A percentile compares a stretch with the other conserved stretches of the same genome.
Conservation (phyloP, 2,329 filamentous ascomycete genomes). For the Neonectria magnoliae region DNA sequence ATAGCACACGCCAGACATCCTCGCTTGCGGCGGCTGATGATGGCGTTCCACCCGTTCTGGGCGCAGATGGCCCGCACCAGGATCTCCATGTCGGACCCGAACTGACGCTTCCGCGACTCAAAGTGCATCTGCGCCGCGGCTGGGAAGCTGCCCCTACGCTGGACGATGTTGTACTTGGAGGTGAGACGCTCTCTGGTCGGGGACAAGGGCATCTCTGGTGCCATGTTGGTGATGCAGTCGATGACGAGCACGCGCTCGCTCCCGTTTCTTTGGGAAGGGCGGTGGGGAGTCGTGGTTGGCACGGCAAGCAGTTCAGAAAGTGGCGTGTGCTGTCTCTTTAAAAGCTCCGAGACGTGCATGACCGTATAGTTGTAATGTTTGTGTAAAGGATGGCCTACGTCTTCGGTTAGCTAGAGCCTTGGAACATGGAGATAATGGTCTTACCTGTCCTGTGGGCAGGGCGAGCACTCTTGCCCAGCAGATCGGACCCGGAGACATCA, state of each 20-base stretch:
- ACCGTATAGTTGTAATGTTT: conserved; percentile 70
- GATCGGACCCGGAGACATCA: conserved; percentile 59
- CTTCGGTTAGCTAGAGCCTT: conserved; percentile 24
- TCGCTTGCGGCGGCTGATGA: conserved; percentile 73
- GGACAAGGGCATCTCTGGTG: conserved; percentile 56
- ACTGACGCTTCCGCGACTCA: conserved; percentile 66
- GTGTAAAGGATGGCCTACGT: conserved; percentile 68
- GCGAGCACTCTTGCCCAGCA: conserved; percentile 56
- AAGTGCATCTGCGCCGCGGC: conserved; percentile 64
- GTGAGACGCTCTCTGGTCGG: conserved; percentile 54
- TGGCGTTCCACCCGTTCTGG: conserved; percentile 77
- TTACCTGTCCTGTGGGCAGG: conserved; percentile 60
- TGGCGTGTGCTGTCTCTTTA: conserved; percentile 57
- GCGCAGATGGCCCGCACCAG: conserved; percentile 78
- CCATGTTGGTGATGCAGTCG: conserved; percentile 69
- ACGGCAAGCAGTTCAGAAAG: conserved; percentile 58
- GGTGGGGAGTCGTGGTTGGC: conserved; percentile 45
- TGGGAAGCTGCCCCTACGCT: conserved; percentile 51
- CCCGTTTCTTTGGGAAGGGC: conserved; percentile 37
- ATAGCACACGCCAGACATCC: conserved; percentile 80
- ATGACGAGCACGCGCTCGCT: conserved; percentile 63
- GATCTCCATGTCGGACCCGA: conserved; percentile 74
- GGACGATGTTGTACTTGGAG: conserved; percentile 46
- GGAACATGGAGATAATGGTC: conserved; percentile 11
- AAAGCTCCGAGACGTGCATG: conserved; percentile 67